These are phyloP conservation scores for Tetradesmus lagerheimii DNA, from an alignment of 139 green algal genomes.

Conservation along the genomic window DNA sequence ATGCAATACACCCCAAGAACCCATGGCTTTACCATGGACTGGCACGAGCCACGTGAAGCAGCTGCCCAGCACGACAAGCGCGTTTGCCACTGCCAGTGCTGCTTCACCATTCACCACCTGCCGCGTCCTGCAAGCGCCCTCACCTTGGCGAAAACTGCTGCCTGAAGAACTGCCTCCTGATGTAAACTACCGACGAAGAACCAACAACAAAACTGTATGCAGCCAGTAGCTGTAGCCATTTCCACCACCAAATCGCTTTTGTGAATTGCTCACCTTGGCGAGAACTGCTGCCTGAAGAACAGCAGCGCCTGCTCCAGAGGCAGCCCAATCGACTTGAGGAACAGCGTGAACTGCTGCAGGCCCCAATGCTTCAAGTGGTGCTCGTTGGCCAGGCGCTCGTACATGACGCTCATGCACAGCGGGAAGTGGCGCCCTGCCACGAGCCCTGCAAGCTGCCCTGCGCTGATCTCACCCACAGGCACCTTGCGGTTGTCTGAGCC, in stretches of 20 bases:
- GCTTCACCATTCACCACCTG: too few species aligned
- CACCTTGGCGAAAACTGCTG: slow-evolving; percentile 65
- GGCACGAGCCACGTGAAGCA: too few species aligned
- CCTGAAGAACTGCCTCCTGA: slow-evolving; percentile 95
- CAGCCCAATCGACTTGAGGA: slow-evolving; percentile 96
- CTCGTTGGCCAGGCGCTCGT: slow-evolving; percentile 72
- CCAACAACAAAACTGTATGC: too few species aligned
- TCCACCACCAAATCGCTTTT: too few species aligned
- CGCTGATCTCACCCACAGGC: slow-evolving; percentile 49
- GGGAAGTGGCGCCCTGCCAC: slow-evolving; percentile 84
- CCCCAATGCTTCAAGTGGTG: slow-evolving; percentile 94
- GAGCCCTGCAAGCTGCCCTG: slow-evolving; percentile 58
- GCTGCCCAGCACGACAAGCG: too few species aligned
- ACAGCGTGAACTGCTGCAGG: slow-evolving; percentile 95
- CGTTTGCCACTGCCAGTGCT: too few species aligned
- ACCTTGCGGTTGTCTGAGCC: slow-evolving; percentile 35
- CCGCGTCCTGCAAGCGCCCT: too few species aligned
- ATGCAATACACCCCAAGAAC: too few species aligned
- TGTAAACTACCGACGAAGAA: too few species aligned
- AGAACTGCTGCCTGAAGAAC: slow-evolving; percentile 94
- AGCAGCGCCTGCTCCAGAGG: slow-evolving; percentile 91
- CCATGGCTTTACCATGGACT: too few species aligned
- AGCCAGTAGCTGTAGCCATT: too few species aligned
- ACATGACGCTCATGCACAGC: slow-evolving; percentile 89
- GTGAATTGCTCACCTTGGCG: not conserved